These are phyloP conservation scores for Dendrostoma leiphaemia DNA, from an alignment of 2,329 filamentous ascomycete species.

Conservation along the genomic window DNA sequence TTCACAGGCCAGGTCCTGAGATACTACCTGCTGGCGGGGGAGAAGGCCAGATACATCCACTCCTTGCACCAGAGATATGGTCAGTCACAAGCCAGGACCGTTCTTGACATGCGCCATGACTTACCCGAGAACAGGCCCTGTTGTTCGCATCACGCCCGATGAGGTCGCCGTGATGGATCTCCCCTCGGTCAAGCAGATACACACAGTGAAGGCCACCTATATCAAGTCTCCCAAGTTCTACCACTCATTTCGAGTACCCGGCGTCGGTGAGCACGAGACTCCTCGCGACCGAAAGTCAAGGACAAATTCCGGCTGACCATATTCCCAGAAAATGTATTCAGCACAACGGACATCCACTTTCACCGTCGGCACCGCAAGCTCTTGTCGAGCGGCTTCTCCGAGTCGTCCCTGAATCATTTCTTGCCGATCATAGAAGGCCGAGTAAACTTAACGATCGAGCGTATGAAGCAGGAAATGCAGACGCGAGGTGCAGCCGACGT, in stretches of 20 bases:
- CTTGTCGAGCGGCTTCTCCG: constrained; percentile 38
- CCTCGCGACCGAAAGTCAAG: no score
- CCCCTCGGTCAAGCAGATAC: constrained; percentile 24
- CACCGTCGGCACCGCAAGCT: constrained; percentile 41
- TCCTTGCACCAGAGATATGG: constrained; percentile 25
- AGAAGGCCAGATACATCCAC: constrained; percentile 23
- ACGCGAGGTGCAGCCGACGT: constrained; percentile 39
- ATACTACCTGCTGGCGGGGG: constrained; percentile 17
- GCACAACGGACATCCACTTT: constrained; percentile 34
- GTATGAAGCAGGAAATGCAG: constrained; percentile 43
- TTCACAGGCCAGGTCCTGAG: constrained; percentile 21
- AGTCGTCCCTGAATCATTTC: constrained; percentile 31
- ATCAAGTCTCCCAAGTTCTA: constrained; percentile 27
- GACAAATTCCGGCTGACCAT: no score
- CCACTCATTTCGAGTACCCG: constrained; percentile 2
- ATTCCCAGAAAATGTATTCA: constrained; percentile 34
- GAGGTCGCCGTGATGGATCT: constrained; percentile 27
- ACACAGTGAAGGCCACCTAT: constrained; percentile 28
- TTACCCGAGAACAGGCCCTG: constrained; percentile 19
- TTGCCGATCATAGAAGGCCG: constrained; percentile 33
- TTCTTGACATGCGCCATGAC: no score
- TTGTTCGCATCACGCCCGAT: constrained; percentile 26
- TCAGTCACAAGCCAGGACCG: no score
- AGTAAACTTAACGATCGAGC: constrained; percentile 37
- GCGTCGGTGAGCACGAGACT: no score